phyloP scores from a whole-genome alignment of 768 basidiomycete species.

The Saitozyma sp. region DNA sequence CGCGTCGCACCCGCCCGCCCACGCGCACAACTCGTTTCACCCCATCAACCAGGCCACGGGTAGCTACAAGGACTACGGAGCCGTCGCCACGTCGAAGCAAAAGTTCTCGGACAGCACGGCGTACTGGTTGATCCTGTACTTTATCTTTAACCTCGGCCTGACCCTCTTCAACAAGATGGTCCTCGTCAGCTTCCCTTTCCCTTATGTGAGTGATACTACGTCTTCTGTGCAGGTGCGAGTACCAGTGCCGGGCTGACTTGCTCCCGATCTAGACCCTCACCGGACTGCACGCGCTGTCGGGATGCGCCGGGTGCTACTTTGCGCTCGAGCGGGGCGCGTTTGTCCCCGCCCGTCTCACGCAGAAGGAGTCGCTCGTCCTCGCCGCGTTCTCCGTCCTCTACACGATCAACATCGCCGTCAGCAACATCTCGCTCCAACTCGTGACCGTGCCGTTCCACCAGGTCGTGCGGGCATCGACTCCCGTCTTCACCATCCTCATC shows the following conservation, averaged over 20 bases:
- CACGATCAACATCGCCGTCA: constrained; percentile 90
- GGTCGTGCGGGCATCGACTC: constrained; percentile 88
- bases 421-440: constrained; percentile 82
- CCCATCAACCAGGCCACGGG: not conserved
- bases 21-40: not conserved
- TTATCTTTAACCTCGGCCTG: constrained; percentile 83
- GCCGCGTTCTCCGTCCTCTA: constrained; percentile 84
- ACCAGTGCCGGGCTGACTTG: constrained; percentile 7
- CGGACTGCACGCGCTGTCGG: constrained; percentile 84
- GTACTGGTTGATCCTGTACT: constrained; percentile 78
- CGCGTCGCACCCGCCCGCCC: not conserved
- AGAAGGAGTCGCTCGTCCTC: constrained; percentile 63
- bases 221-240: not conserved
- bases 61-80: not conserved
- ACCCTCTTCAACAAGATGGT: constrained; percentile 95
- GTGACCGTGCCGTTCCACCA: constrained; percentile 97
- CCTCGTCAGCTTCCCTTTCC: constrained; percentile 88
- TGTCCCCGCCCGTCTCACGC: constrained; percentile 61
- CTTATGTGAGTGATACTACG: constrained; percentile 60
- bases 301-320: constrained; percentile 73
- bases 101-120: constrained; percentile 43
- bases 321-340: constrained; percentile 64
- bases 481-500: constrained; percentile 84
- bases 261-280: constrained; percentile 65
- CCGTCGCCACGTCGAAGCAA: not conserved